phyloP scores from a whole-genome alignment of 225 moss, liverwort and hornwort species.

The Ulota crispa region DNA sequence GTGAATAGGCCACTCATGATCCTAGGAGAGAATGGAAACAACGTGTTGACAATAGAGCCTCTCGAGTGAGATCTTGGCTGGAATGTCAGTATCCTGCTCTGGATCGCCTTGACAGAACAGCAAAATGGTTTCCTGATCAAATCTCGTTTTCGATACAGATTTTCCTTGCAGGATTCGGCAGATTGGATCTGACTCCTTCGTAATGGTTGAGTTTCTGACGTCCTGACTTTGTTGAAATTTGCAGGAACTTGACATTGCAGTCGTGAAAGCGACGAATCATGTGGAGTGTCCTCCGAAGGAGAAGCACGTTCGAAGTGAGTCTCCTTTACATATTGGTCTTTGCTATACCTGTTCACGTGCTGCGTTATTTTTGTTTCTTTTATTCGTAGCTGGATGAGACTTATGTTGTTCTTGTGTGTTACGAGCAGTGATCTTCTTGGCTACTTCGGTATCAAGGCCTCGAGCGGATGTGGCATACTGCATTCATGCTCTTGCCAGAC shows the following conservation, averaged over 20 bases:
- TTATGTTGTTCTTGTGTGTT: constrained; percentile 23
- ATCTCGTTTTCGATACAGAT: not conserved
- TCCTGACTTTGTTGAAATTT: constrained; percentile 27
- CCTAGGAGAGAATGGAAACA: not conserved
- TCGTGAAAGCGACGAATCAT: constrained; percentile 99
- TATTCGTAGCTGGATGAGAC: not conserved
- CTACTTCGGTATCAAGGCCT: constrained; percentile 90
- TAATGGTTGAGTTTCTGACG: constrained; percentile 13
- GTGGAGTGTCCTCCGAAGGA: constrained; percentile 98
- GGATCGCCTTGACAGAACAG: not conserved
- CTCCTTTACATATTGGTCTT: not conserved
- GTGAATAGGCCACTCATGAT: not conserved
- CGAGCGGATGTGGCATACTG: constrained; percentile 98
- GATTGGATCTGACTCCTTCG: constrained; percentile 12
- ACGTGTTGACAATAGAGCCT: not conserved
- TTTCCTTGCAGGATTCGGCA: not conserved
- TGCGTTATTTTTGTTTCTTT: not conserved
- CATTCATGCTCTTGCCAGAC: constrained; percentile 94
- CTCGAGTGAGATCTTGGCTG: not conserved
- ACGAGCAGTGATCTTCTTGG: constrained; percentile 85
- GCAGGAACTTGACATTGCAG: constrained; percentile 98
- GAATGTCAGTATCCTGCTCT: not conserved
- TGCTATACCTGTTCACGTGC: not conserved
- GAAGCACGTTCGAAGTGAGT: constrained; percentile 99
- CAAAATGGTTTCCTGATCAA: not conserved